Conservation (phyloP, 169 alveolate species). For the Plasmodium inui region DNA sequence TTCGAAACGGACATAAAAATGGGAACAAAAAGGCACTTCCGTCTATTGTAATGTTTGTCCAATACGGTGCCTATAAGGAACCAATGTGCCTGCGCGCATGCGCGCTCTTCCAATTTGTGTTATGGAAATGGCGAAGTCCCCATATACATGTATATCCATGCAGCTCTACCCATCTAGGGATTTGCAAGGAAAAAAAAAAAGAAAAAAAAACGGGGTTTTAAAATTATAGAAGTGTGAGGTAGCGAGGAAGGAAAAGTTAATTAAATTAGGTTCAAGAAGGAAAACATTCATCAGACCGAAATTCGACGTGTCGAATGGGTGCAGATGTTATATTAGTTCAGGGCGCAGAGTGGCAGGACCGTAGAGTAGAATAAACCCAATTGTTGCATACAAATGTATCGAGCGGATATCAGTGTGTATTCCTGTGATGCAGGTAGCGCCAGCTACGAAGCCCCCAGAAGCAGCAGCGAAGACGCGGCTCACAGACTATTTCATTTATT, state of each 20-base stretch:
- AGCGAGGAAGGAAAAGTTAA: not conserved
- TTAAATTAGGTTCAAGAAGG: not conserved
- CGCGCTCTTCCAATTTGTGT: not conserved
- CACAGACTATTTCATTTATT: not conserved
- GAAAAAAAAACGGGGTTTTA: not conserved
- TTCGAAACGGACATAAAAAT: not conserved
- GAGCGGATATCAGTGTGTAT: not conserved
- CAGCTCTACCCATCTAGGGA: not conserved
- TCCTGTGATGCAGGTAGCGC: not conserved
- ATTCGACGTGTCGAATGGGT: not conserved
- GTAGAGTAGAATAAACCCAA: not conserved
- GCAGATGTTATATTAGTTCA: not conserved
- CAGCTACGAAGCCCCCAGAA: not conserved
- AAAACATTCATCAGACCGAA: not conserved
- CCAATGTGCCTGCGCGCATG: not conserved
- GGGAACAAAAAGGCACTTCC: not conserved
- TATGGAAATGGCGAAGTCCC: not conserved
- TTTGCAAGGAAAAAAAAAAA: not conserved
- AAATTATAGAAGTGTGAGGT: not conserved
- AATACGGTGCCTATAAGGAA: not conserved
- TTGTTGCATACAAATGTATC: not conserved
- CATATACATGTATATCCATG: not conserved
- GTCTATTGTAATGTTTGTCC: not conserved
- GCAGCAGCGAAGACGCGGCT: not conserved
- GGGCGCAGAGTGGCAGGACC: not conserved